Conservation (phyloP, 257 asterid genomes). For the Prunella vulgaris region DNA sequence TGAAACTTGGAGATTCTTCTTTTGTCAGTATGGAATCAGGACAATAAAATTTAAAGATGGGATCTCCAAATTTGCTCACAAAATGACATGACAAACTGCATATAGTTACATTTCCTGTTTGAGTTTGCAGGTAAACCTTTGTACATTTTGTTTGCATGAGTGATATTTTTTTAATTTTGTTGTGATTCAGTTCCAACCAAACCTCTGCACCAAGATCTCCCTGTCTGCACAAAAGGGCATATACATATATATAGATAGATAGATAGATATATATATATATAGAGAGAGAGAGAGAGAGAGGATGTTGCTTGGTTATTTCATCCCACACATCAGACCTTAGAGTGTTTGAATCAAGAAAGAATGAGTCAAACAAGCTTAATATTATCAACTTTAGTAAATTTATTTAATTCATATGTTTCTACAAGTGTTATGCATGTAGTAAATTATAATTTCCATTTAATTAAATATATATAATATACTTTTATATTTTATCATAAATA, state of each 20-base stretch:
- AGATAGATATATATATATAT: no score
- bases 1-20: slow-evolving; percentile 12
- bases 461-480: no score
- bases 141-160: slow-evolving; percentile 16
- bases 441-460: no score
- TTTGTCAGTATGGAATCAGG: neutral
- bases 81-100: slow-evolving; percentile 23
- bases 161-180: neutral
- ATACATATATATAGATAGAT: no score
- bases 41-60: slow-evolving; percentile 13
- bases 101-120: slow-evolving; percentile 19
- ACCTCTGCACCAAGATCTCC: slow-evolving; percentile 15
- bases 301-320: slow-evolving; percentile 26
- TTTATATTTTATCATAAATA: no score
- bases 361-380: no score
- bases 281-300: no score
- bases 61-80: slow-evolving; percentile 16
- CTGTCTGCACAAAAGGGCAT: slow-evolving; percentile 21
- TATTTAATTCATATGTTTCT: no score
- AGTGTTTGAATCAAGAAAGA: no score
- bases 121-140: slow-evolving; percentile 6
- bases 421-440: no score
- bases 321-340: no score
- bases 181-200: slow-evolving; percentile 21
- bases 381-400: no score